Conservation (phyloP, 2,329 filamentous ascomycete species). For the Diaporthe vaccinii region DNA sequence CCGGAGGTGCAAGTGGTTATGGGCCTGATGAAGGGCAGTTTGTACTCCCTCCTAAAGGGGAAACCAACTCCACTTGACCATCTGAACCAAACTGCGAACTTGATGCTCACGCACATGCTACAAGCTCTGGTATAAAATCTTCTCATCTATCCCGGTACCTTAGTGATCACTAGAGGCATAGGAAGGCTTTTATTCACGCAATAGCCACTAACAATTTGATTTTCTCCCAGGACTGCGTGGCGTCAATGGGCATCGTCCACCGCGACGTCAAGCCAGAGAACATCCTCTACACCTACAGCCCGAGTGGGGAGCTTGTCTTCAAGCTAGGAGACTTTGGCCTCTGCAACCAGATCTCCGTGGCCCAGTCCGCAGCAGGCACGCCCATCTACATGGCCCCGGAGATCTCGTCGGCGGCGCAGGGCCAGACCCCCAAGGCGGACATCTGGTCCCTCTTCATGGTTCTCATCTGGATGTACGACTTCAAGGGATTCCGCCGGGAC, state of each 20-base stretch:
- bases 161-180: too few species aligned
- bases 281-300: slow-evolving; percentile 4
- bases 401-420: slow-evolving; percentile 28
- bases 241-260: background rate
- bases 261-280: slow-evolving; percentile 33
- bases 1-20: background rate
- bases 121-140: slow-evolving; percentile 12
- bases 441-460: slow-evolving; percentile 43
- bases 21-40: slow-evolving; percentile 19
- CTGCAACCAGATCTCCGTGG: background rate
- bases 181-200: too few species aligned
- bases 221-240: background rate
- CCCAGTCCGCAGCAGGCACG: slow-evolving; percentile 30
- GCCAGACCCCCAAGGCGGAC: slow-evolving; percentile 41
- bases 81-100: background rate
- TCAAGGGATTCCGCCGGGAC: slow-evolving; percentile 2
- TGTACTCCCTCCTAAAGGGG: background rate
- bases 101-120: slow-evolving; percentile 14
- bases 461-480: slow-evolving; percentile 15
- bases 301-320: slow-evolving; percentile 37
- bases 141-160: background rate
- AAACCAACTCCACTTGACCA: background rate
- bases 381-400: slow-evolving; percentile 35
- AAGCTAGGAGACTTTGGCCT: slow-evolving; percentile 44
- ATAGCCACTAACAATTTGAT: background rate